phyloP scores from a whole-genome alignment of 129 eudicot genomes.

The Flaveria ramosissima region DNA sequence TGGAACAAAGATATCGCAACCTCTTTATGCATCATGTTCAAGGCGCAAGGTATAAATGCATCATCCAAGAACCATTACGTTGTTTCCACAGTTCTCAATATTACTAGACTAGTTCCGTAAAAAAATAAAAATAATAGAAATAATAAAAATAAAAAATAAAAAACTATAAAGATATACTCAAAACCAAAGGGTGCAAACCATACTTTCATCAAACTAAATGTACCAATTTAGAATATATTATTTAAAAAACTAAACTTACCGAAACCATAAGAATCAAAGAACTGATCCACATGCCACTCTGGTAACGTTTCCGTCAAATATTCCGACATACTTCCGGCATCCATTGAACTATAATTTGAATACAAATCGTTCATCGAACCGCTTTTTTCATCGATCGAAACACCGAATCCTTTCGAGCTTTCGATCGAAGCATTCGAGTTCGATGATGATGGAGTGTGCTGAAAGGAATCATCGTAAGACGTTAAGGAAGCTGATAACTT shows the following conservation, averaged over 20 bases:
- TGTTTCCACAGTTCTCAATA: too few species aligned
- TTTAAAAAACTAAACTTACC: constrained; percentile 50
- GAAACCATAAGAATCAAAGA: constrained; percentile 60
- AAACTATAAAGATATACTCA: neutral
- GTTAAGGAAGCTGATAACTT: constrained; percentile 54
- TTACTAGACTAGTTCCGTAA: too few species aligned
- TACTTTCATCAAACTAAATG: neutral
- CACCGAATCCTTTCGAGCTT: constrained; percentile 18
- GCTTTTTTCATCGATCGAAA: neutral
- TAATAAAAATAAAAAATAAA: too few species aligned
- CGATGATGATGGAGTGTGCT: constrained; percentile 44
- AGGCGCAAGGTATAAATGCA: too few species aligned
- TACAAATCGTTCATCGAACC: neutral
- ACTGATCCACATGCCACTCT: constrained; percentile 80
- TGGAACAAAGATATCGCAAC: too few species aligned
- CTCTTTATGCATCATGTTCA: too few species aligned
- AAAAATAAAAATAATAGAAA: too few species aligned
- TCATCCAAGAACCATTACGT: too few species aligned
- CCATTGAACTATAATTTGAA: constrained; percentile 33
- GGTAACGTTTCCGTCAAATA: constrained; percentile 67
- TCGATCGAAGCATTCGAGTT: constrained; percentile 31
- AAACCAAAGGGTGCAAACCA: neutral
- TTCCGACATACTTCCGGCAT: constrained; percentile 60
- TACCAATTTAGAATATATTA: neutral
- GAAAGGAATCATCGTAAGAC: constrained; percentile 25